A percentile compares a stretch with the other conserved stretches of the same genome.
Conservation (phyloP, 805 yeast genomes). For the Saturnispora halmiae region DNA sequence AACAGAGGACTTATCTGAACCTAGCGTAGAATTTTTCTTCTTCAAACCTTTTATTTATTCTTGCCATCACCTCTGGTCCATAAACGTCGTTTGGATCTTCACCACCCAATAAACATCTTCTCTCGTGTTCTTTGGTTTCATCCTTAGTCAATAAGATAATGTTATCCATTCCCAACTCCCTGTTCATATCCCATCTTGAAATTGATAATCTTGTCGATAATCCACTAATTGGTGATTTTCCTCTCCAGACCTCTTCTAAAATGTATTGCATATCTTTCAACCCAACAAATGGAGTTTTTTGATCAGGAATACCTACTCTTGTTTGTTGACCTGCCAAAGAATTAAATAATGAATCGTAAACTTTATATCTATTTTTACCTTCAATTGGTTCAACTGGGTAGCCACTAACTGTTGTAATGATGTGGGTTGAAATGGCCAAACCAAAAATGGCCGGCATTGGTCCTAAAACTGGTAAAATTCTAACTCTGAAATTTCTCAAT, state of each 20-base stretch:
- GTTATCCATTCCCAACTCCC: conserved; percentile 62
- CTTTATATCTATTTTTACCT: conserved; percentile 77
- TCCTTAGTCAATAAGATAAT: conserved; percentile 82
- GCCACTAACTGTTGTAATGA: conserved; percentile 71
- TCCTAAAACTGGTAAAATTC: conserved; percentile 92
- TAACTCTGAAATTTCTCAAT: conserved; percentile 78
- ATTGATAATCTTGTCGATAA: conserved; percentile 71
- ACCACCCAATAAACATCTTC: conserved; percentile 61
- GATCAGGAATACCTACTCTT: conserved; percentile 63
- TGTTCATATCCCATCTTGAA: conserved; percentile 72
- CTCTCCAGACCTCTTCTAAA: conserved; percentile 86
- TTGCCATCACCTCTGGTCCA: conserved; percentile 43
- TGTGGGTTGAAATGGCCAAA: conserved; percentile 74
- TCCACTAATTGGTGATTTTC: conserved; percentile 82
- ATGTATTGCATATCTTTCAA: conserved; percentile 69
- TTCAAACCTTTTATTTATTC: conserved; percentile 53
- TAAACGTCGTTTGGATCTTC: conserved; percentile 57
- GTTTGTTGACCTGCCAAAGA: conserved; percentile 81
- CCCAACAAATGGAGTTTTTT: conserved; percentile 60
- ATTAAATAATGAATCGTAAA: conserved; percentile 77
- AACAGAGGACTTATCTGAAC: conserved; percentile 32
- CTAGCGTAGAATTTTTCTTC: conserved; percentile 69
- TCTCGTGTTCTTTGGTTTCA: conserved; percentile 77
- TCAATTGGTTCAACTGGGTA: conserved; percentile 88
- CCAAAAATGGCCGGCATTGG: conserved; percentile 98